Conservation (phyloP, 176 grass and related monocot genomes). For the Carex scoparia region DNA sequence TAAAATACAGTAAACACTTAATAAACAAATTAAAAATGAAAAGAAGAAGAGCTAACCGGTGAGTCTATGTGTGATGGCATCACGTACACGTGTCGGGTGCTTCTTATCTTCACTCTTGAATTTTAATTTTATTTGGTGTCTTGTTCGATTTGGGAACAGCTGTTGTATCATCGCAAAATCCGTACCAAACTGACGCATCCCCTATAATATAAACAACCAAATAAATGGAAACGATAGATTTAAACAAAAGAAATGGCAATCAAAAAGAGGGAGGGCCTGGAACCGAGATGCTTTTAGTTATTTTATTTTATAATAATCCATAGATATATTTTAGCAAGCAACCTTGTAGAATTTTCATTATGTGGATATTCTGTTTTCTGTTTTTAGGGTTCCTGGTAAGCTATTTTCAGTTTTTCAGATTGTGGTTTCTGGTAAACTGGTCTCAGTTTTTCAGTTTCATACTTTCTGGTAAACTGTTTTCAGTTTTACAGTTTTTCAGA, state of each 20-base stretch:
- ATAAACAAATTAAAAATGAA: neutral
- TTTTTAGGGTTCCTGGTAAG: too few species aligned
- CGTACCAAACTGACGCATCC: constrained; percentile 79
- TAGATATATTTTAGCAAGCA: constrained; percentile 31
- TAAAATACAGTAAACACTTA: neutral
- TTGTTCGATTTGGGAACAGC: constrained; percentile 70
- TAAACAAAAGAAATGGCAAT: constrained; percentile 2
- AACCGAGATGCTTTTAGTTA: neutral
- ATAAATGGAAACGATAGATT: constrained; percentile 19
- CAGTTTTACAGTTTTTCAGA: too few species aligned
- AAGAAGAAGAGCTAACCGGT: constrained; percentile 40
- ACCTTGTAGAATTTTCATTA: constrained; percentile 24
- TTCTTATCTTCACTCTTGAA: constrained; percentile 82
- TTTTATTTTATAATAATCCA: constrained; percentile 8
- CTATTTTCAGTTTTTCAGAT: too few species aligned
- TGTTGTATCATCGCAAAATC: constrained; percentile 97
- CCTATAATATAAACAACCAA: constrained; percentile 40
- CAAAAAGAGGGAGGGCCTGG: neutral
- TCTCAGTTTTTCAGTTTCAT: too few species aligned
- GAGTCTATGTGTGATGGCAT: constrained; percentile 60
- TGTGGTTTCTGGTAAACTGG: too few species aligned
- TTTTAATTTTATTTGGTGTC: constrained; percentile 64
- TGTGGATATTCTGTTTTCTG: too few species aligned
- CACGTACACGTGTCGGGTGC: constrained; percentile 52
- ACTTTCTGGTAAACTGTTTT: too few species aligned